Evolutionary conservation across 1,284 basidiomycete species (phyloP), one percentile per base, ranked within the genome.

Genomic region (Termitomyces sp.): DNA sequence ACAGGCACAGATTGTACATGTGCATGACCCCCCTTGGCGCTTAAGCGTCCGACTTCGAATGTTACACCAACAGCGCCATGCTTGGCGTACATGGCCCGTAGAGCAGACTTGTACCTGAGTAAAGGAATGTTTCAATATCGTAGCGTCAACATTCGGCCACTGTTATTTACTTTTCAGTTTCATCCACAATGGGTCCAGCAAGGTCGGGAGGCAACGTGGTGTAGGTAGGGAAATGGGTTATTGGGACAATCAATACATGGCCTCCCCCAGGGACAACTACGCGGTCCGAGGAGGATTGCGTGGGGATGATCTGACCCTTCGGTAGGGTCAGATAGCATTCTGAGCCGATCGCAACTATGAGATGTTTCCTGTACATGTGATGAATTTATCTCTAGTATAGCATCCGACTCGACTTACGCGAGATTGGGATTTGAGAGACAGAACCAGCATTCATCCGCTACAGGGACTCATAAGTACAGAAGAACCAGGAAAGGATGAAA

Each of bases 291-390:
- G 72, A 72, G 30, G 78, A 77, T 58, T 81, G 81, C 0, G 93
- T 93, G 10, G 91, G 88, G 38, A 92, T 81, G 30, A 97, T 83
- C 66, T 96, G 93, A 1, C 94, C 94, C 68, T 96, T 97, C 0
- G 94, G 91, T 24, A 97, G 72, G 0, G 95, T 95, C 42, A 97
- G 72, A 71, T 98, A 98, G 61, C 91, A 92, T 68, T 98, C 95
- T 2, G 78, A 71, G 14, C 94, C 95, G 63, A 98, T 96, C 0
- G 88, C 86, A 24, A 93, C 90, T 56, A 98, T 94, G 53, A 97
- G 83, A 62, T 97, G 92, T 72, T 97, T 98, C 46, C 91, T 93
- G 60, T 46, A 30, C 28, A 39, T 48, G 21, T 56, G 14, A 56
- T 33, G 5, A 38, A 30, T 28, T 2, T 19, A 14, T 18, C 14